Evolutionary conservation across 805 yeast species (phyloP), one percentile per base, ranked within the genome.

Genomic region (Myxozyma sirexii): DNA sequence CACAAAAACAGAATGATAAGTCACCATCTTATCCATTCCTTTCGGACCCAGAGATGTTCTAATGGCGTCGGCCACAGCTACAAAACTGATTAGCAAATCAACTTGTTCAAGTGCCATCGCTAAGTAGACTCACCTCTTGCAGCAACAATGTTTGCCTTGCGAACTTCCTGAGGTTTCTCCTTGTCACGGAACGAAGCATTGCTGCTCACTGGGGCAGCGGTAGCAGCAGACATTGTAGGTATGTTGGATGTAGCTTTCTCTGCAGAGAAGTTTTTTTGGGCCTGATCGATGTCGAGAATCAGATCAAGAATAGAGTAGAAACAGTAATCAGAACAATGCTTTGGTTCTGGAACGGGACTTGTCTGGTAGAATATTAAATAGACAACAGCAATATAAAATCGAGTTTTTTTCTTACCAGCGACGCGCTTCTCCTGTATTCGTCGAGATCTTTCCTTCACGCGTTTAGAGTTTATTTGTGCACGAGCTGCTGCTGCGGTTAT

Each of bases 1-100:
- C 26, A 39, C 13, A 41, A 23, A 6, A 24, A 19, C 3, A 43
- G 27, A 51, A 24, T 21, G 17, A 21, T 56, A 62, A 7, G 33
- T 29, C 47, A 77, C 76, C 98, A 94, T 93, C 79, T 94, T 94
- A 75, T 94, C 99, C 99, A 94, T 94, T 62, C 99, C 99, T 75
- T 91, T 93, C 57, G 99, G 99, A 21, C 99, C 99, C 60, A 94
- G 79, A 15, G 98, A 87, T 4, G 97, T 92, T 75, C 97, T 83
- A 69, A 91, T 89, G 49, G 97, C 97, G 75, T 91, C 97, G 2
- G 96, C 91, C 26, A 91, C 97, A 4, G 97, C 96, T 70, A 15
- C 29, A 51, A 33, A 44, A 5, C 17, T 12, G 3, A 29, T n/a
- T 15, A 10, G 21, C 21, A 15, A 27, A 5, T 19, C 27, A n/a